Base-by-base conservation (phyloP, 2,329 filamentous ascomycete genomes). In the Dendryphion nanum region DNA sequence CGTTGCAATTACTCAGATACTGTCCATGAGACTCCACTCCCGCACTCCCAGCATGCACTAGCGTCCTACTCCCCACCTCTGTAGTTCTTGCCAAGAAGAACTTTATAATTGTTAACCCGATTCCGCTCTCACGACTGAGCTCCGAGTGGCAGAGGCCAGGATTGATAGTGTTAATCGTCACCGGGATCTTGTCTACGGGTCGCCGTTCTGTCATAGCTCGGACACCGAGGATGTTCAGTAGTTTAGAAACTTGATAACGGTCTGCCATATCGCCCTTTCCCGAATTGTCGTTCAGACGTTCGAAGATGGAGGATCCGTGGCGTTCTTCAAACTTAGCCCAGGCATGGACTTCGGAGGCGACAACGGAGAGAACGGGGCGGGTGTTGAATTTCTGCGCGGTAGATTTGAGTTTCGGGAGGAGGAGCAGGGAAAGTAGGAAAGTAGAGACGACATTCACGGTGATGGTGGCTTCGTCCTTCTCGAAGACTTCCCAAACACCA, bases 381-480 rank as follows among this genome's bases (percentile, higher is more conserved):
- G 35, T n/a, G 23, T 26, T 26, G 23, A 26, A 26, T 26, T 26
- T 26, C n/a, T 26, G 8, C 14, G 66, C 62, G 30, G 64, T 66
- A 5, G 49, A 53, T 17, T 59, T 55, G 10, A 78, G 50, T 35
- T 72, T 70, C 0, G 73, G 73, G 1, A 77, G 37, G 4, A 52
- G 18, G 4, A 38, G 36, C 16, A 53, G 29, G 33, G 40, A 37
- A n/a, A 52, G 24, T 26, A 49, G 37, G 10, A 41, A 29, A 4
- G 50, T 55, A 2, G 37, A 40, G 14, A 52, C 18, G 26, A 50
- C 38, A 34, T 55, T 55, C 37, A 53, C 36, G 30, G 51, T 46
- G 3, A 55, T 28, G 14, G 45, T 46, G 37, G 71, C 63, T 41
- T 79, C 75, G 63, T 69, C 78, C 4, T 71, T 74, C 26, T 51